phyloP scores from a whole-genome alignment of 1,284 basidiomycete genomes.

The Cutaneotrichosporon sp. region DNA sequence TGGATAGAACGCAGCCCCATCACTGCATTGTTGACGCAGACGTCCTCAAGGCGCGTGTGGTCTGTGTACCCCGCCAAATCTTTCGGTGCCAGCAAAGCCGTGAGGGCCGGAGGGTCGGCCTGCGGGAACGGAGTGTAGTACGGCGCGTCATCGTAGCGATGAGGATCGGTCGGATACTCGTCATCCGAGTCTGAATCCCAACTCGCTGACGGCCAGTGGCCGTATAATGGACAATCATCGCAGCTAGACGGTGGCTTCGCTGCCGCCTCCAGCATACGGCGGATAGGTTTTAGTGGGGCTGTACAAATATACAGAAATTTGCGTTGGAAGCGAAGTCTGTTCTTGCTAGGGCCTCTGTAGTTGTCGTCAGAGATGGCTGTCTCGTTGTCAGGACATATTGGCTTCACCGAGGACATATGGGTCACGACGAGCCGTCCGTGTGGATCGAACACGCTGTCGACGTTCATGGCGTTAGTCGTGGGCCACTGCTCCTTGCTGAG shows the following conservation, averaged over 20 bases:
- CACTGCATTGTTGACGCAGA: background rate
- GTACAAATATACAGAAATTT: no score
- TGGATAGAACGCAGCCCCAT: background rate
- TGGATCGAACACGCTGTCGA: background rate
- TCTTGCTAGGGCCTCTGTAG: no score
- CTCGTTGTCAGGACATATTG: background rate
- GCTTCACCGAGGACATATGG: background rate
- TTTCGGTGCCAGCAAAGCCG: background rate
- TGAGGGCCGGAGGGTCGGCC: background rate
- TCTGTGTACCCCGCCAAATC: background rate
- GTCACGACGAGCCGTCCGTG: background rate
- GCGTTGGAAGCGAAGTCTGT: no score
- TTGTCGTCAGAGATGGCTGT: background rate
- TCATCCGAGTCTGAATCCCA: no score
- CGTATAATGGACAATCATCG: no score
- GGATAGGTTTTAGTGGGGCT: no score
- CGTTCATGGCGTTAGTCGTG: background rate
- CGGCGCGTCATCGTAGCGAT: background rate
- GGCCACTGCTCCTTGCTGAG: background rate
- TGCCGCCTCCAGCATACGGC: no score
- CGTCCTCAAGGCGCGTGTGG: background rate
- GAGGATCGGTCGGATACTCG: background rate
- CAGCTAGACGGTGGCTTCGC: no score
- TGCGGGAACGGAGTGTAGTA: background rate
- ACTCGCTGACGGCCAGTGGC: no score